phyloP scores from a whole-genome alignment of 768 basidiomycete species.

The Lactarius sp. region DNA sequence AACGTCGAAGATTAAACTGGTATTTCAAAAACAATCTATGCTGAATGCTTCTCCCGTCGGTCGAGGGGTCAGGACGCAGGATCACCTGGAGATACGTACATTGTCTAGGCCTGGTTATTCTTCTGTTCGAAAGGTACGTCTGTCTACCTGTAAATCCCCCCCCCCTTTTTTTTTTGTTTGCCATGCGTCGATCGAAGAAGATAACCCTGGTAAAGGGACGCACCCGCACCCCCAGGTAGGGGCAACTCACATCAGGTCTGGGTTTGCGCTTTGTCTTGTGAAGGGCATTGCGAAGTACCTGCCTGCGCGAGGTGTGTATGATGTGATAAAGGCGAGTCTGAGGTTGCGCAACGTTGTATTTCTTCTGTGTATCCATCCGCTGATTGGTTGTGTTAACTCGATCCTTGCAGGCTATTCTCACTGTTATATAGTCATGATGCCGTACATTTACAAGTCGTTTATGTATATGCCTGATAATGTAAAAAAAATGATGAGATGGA shows the following conservation, averaged over 20 bases:
- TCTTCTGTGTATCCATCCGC: slow-evolving; percentile 4
- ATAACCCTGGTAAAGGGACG: slow-evolving; percentile 87
- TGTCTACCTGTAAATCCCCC: slow-evolving; percentile 15
- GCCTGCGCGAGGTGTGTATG: slow-evolving; percentile 59
- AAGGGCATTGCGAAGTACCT: slow-evolving; percentile 25
- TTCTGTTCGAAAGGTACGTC: slow-evolving; percentile 31
- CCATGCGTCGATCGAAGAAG: slow-evolving; percentile 51
- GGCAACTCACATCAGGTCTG: slow-evolving; percentile 26
- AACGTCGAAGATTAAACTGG: slow-evolving; percentile 67
- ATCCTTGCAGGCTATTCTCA: neutral
- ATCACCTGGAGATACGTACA: slow-evolving; percentile 86
- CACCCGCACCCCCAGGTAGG: slow-evolving; percentile 49
- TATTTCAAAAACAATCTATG: slow-evolving; percentile 90
- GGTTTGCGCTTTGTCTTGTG: slow-evolving; percentile 11
- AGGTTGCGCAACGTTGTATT: slow-evolving; percentile 34
- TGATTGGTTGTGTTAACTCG: neutral
- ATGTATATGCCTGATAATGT: neutral
- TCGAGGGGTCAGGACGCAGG: slow-evolving; percentile 87
- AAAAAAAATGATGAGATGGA: neutral
- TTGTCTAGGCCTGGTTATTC: slow-evolving; percentile 28
- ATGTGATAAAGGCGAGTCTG: slow-evolving; percentile 88
- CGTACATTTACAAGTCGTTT: neutral
- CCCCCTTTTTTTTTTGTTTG: slow-evolving; percentile 21
- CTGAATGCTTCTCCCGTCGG: slow-evolving; percentile 86
- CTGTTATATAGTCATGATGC: neutral